Percentiles rank a stretch among this genome's conserved stretches.
phyloP scores from a whole-genome alignment of 257 asterid species.

The Solanum pinnatisectum region DNA sequence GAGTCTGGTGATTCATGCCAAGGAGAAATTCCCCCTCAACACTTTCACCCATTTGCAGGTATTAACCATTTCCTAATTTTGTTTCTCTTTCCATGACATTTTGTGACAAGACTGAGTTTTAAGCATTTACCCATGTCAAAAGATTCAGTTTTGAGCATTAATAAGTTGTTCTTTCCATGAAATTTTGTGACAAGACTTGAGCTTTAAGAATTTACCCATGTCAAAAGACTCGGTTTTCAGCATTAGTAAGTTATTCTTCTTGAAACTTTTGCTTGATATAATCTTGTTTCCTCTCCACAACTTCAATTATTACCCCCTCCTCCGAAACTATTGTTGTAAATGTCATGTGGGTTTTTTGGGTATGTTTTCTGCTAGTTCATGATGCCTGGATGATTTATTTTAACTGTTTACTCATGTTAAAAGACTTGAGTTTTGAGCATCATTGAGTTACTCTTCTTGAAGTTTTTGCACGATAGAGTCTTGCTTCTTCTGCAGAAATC shows the following conservation, averaged over 20 bases:
- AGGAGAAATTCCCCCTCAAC: conserved; percentile 57
- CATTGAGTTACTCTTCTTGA: neutral
- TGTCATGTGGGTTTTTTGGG: neutral
- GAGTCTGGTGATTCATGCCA: conserved; percentile 67
- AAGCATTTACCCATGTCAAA: neutral
- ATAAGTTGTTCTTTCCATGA: neutral
- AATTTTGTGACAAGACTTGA: neutral
- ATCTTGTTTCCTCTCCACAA: neutral
- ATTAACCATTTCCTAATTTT: neutral
- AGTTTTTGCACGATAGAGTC: neutral
- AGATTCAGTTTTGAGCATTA: neutral
- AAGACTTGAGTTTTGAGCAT: neutral
- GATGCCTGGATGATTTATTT: neutral
- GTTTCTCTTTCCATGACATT: neutral
- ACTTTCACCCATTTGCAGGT: conserved; percentile 58
- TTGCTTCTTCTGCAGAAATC: neutral
- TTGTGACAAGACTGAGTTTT: neutral
- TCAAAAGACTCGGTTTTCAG: neutral
- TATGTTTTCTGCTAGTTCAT: neutral
- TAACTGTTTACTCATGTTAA: neutral
- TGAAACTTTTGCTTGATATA: neutral
- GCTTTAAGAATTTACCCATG: neutral
- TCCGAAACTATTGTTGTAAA: neutral
- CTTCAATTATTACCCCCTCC: neutral
- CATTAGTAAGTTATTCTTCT: neutral